Conservation (phyloP, 129 eudicot genomes). For the Scalesia atractyloides region DNA sequence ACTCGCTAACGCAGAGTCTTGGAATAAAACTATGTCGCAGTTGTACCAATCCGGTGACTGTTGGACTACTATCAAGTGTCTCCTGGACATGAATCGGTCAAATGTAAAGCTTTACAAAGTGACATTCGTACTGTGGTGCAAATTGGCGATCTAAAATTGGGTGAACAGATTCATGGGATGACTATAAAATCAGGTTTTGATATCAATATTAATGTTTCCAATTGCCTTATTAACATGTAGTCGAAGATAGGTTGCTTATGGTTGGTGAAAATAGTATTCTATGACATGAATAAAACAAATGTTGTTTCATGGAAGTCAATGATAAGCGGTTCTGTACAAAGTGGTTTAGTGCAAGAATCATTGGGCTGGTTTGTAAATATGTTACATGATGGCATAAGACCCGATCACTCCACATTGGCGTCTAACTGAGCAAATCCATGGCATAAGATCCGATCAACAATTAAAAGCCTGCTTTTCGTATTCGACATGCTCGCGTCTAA, state of each 20-base stretch:
- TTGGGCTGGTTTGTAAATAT: constrained; percentile 33
- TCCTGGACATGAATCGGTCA: no score
- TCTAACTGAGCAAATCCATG: no score
- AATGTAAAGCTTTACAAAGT: no score
- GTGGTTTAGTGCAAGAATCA: constrained; percentile 49
- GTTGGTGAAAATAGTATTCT: constrained; percentile 39
- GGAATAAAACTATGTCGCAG: constrained; percentile 49
- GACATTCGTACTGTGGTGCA: no score
- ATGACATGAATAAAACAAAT: constrained; percentile 40
- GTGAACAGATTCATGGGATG: constrained; percentile 47
- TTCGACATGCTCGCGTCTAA: constrained; percentile 25
- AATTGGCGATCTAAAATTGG: no score
- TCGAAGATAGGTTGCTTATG: constrained; percentile 38
- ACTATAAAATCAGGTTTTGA: constrained; percentile 39
- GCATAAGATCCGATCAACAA: no score
- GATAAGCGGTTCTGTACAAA: constrained; percentile 40
- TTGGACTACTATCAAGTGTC: constrained; percentile 31
- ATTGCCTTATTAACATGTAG: constrained; percentile 50
- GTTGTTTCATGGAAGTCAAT: constrained; percentile 50
- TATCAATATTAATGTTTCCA: constrained; percentile 28
- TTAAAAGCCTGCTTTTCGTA: constrained; percentile 41
- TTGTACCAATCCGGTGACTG: constrained; percentile 38
- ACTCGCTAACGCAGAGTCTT: constrained; percentile 18
- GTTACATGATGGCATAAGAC: not conserved
- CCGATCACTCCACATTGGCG: no score